Conservation (phyloP, 805 yeast genomes). For the Wickerhamomyces rabaulensis region DNA sequence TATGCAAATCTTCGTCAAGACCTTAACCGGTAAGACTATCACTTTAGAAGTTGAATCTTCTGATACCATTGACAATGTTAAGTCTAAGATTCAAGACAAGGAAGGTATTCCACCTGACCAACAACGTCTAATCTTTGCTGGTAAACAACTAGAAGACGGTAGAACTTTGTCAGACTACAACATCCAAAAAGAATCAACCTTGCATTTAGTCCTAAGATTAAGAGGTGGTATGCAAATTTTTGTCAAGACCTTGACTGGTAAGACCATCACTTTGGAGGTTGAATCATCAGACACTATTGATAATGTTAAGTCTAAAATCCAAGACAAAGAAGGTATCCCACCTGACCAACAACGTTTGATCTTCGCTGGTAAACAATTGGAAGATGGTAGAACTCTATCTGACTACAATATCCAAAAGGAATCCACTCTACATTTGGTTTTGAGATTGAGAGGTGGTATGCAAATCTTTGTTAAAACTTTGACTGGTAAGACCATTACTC, state of each 20-base stretch:
- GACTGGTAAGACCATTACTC: constrained; percentile 95
- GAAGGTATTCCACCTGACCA: constrained; percentile 97
- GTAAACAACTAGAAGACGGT: constrained; percentile 95
- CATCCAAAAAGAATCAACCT: constrained; percentile 90
- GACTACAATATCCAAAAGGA: constrained; percentile 96
- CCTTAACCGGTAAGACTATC: no score
- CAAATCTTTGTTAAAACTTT: constrained; percentile 96
- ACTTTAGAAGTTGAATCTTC: no score
- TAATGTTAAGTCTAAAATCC: constrained; percentile 92
- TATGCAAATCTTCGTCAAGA: no score
- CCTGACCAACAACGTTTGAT: constrained; percentile 95
- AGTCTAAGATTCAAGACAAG: constrained; percentile 93
- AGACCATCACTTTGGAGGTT: constrained; percentile 38
- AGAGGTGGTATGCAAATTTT: constrained; percentile 93
- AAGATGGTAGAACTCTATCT: constrained; percentile 91
- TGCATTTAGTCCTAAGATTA: constrained; percentile 79
- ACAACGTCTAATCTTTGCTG: constrained; percentile 92
- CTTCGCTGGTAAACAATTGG: constrained; percentile 95
- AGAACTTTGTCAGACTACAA: constrained; percentile 92
- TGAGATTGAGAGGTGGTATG: constrained; percentile 87
- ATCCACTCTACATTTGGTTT: constrained; percentile 78
- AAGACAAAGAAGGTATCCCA: constrained; percentile 95
- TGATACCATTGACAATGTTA: constrained; percentile 91
- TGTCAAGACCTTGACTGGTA: constrained; percentile 96
- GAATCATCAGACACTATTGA: constrained; percentile 95